Percentiles rank a stretch among this genome's conserved stretches.
Conservation (phyloP, 306 rosid species). For the Medicago lupulina region DNA sequence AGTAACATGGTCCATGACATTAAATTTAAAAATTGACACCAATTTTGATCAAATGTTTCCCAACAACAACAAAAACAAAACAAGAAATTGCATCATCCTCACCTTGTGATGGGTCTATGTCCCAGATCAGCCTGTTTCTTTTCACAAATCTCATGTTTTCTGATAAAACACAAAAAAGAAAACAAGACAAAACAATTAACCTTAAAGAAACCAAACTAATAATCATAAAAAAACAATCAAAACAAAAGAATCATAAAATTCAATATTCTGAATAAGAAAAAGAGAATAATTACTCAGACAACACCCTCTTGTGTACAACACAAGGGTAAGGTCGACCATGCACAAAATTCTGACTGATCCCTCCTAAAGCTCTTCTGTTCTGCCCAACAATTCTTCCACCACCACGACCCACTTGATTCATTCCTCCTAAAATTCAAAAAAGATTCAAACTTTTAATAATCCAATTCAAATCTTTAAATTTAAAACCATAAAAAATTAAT, state of each 20-base stretch:
- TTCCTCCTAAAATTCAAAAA: conserved; percentile 50
- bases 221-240: neutral
- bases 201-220: conserved; percentile 5
- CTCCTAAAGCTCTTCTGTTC: conserved; percentile 76
- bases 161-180: neutral
- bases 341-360: conserved; percentile 62
- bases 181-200: conserved; percentile 23
- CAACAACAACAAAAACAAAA: neutral
- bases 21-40: conserved; percentile 26
- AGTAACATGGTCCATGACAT: neutral
- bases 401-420: conserved; percentile 36
- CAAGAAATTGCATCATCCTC: neutral
- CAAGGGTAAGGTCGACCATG: conserved; percentile 74
- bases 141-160: conserved; percentile 15
- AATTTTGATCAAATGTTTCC: neutral
- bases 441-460: neutral
- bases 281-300: conserved; percentile 65
- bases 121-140: conserved; percentile 4
- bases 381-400: conserved; percentile 56
- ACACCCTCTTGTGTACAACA: conserved; percentile 83
- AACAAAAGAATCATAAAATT: neutral
- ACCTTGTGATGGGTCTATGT: conserved; percentile 18
- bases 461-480: conserved; percentile 26
- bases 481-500: conserved; percentile 9
- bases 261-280: neutral